Evolutionary conservation across 1,139 yeast genomes (phyloP).

Genomic region (Candida dubliniensis): DNA sequence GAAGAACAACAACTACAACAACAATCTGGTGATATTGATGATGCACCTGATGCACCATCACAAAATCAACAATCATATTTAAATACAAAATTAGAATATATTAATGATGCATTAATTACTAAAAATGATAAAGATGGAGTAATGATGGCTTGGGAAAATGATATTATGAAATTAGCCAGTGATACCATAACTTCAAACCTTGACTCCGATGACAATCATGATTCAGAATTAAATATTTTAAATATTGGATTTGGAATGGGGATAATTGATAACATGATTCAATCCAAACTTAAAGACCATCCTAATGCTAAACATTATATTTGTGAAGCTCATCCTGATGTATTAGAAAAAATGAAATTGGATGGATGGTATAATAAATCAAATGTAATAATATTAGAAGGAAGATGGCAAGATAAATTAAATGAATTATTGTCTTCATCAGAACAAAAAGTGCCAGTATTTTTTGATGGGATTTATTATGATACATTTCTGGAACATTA

Average conservation of each 20-base stretch:
- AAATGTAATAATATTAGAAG: constrained; percentile 73
- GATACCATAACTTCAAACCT: constrained; percentile 53
- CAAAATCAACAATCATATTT: constrained; percentile 66
- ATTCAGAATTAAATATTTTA: constrained; percentile 53
- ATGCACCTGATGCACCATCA: constrained; percentile 52
- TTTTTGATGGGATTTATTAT: constrained; percentile 88
- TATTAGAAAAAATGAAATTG: constrained; percentile 57
- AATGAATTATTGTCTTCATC: constrained; percentile 64
- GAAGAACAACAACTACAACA: neutral
- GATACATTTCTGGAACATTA: constrained; percentile 92
- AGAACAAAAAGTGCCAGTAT: constrained; percentile 59
- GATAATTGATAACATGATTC: constrained; percentile 80
- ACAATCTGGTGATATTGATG: constrained; percentile 8
- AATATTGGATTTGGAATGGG: constrained; percentile 98
- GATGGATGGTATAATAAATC: constrained; percentile 87
- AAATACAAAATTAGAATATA: constrained; percentile 65
- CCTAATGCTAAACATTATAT: constrained; percentile 76
- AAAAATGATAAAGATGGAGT: constrained; percentile 80
- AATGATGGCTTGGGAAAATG: constrained; percentile 96
- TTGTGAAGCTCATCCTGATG: constrained; percentile 95
- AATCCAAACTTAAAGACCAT: constrained; percentile 27
- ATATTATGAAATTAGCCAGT: constrained; percentile 79
- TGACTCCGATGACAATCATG: constrained; percentile 28
- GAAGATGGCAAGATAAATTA: constrained; percentile 87
- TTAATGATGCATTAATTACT: constrained; percentile 71